A percentile compares a stretch with the other conserved stretches of the same genome.
phyloP scores from a whole-genome alignment of 2,329 filamentous ascomycete species.

The Leptosphaerulina australis region DNA sequence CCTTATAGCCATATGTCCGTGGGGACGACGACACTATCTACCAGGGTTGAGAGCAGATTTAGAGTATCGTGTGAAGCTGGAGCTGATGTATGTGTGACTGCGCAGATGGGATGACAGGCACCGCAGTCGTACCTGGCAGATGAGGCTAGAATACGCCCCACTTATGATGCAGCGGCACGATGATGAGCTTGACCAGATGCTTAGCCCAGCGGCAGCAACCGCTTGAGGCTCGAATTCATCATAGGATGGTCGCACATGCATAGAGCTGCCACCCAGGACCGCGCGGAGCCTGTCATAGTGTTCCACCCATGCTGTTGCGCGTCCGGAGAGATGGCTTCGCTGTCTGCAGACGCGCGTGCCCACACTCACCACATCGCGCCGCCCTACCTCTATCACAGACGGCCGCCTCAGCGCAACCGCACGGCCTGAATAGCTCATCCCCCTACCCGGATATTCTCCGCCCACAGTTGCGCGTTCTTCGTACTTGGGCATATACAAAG shows the following conservation, averaged over 20 bases:
- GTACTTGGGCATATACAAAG: constrained; percentile 39
- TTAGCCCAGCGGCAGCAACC: constrained; percentile 9
- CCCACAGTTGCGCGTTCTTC: constrained; percentile 41
- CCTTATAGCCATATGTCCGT: constrained; percentile 4
- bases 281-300: constrained; percentile 13
- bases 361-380: constrained; percentile 30
- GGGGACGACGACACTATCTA: constrained; percentile 12
- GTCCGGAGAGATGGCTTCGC: constrained; percentile 43
- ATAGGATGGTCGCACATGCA: constrained; percentile 13
- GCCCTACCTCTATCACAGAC: constrained; percentile 23
- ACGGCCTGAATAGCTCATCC: constrained; percentile 19
- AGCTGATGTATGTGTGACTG: background rate
- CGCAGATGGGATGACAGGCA: background rate
- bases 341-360: constrained; percentile 39
- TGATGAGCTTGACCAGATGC: constrained; percentile 11
- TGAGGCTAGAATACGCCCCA: constrained; percentile 4
- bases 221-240: background rate
- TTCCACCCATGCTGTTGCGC: constrained; percentile 38
- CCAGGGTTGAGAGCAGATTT: background rate
- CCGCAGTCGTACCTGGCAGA: constrained; percentile 3
- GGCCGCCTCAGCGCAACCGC: constrained; percentile 28
- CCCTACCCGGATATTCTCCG: constrained; percentile 10
- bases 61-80: background rate
- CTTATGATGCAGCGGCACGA: constrained; percentile 6
- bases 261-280: constrained; percentile 27